Percentiles rank a stretch among this genome's conserved stretches.
Conservation (phyloP, 441 rosid species). For the Breynia disticha region DNA sequence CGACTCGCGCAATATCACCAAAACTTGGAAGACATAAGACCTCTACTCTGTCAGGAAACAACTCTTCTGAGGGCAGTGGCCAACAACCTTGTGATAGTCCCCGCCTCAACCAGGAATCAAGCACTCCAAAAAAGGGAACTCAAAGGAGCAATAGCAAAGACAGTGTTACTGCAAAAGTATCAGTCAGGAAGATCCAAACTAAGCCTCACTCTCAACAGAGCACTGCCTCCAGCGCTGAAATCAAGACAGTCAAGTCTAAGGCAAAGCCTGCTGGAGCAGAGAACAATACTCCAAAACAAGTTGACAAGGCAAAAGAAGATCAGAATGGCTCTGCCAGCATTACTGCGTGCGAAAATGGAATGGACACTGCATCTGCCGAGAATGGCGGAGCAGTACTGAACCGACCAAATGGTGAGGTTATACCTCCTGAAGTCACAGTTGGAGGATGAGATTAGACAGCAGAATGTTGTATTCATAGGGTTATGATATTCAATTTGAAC, state of each 20-base stretch:
- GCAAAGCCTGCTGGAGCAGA: constrained; percentile 19
- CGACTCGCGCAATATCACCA: constrained; percentile 72
- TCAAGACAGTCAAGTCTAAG: constrained; percentile 27
- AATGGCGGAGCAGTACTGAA: constrained; percentile 21
- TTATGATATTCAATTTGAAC: constrained; percentile 13
- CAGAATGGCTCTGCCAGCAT: constrained; percentile 12
- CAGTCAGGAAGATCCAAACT: constrained; percentile 30
- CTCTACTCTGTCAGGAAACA: constrained; percentile 21
- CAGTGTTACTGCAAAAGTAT: constrained; percentile 24
- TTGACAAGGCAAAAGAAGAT: constrained; percentile 20
- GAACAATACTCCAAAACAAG: constrained; percentile 11
- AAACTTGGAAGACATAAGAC: constrained; percentile 83
- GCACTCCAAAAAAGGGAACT: constrained; percentile 24
- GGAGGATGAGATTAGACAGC: constrained; percentile 38
- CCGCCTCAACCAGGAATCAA: constrained; percentile 24
- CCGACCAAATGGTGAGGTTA: constrained; percentile 33
- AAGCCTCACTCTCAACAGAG: constrained; percentile 32
- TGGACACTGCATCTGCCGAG: constrained; percentile 16
- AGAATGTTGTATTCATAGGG: constrained; percentile 13
- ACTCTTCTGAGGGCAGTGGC: constrained; percentile 27
- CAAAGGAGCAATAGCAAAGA: constrained; percentile 25
- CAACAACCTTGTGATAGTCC: constrained; percentile 17
- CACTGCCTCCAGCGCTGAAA: constrained; percentile 14
- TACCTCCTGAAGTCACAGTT: constrained; percentile 43
- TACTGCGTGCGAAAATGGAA: constrained; percentile 14